Conservation (phyloP, 192 early-diverging fungal genomes). For the Entomortierella chlamydospora region DNA sequence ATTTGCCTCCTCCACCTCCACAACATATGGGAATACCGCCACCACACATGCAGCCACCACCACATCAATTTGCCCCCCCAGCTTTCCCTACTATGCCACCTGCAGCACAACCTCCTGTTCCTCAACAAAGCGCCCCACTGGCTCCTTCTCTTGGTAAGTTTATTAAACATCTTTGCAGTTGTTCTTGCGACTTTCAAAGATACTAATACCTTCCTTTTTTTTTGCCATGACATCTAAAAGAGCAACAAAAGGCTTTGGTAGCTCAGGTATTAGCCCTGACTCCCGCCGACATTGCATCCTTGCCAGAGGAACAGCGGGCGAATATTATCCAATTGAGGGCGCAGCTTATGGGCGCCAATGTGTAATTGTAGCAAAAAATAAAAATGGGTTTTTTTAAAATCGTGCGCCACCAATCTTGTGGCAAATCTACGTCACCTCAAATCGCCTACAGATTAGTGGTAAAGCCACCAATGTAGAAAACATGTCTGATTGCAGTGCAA, state of each 20-base stretch:
- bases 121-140: slow-evolving; percentile 7
- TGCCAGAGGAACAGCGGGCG: slow-evolving; percentile 82
- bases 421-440: neutral
- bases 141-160: slow-evolving; percentile 29
- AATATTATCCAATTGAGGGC: slow-evolving; percentile 71
- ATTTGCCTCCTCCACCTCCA: slow-evolving; percentile 33
- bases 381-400: neutral
- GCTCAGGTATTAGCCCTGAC: slow-evolving; percentile 86
- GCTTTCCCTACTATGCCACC: slow-evolving; percentile 22
- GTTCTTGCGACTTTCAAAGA: too few relatives aligned
- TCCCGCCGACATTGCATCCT: slow-evolving; percentile 80
- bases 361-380: neutral
- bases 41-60: slow-evolving; percentile 36
- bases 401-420: neutral
- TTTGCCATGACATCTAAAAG: too few relatives aligned
- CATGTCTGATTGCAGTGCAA: too few relatives aligned
- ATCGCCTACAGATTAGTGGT: neutral
- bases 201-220: too few relatives aligned
- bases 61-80: slow-evolving; percentile 30
- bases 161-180: neutral
- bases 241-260: slow-evolving; percentile 79
- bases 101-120: slow-evolving; percentile 10
- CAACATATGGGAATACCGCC: slow-evolving; percentile 37
- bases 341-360: slow-evolving; percentile 38
- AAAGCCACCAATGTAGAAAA: neutral